These are phyloP conservation scores for Mortierella claussenii DNA, from an alignment of 192 early-diverging fungal species.

Conservation along the genomic window DNA sequence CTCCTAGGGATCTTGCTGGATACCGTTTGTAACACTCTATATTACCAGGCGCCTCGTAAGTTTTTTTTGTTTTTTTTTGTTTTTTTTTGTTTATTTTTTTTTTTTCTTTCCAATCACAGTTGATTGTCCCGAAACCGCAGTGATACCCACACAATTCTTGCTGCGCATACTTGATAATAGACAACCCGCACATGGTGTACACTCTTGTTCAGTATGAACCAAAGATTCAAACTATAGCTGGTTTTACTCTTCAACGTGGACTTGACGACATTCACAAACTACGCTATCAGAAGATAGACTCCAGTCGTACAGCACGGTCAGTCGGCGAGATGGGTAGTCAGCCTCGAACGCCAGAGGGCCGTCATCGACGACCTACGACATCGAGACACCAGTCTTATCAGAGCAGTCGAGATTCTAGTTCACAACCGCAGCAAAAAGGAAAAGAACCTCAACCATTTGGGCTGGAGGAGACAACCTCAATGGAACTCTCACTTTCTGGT, in stretches of 20 bases:
- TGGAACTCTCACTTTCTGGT: too few relatives aligned
- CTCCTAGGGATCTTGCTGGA: slow-evolving; percentile 82
- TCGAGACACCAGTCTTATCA: slow-evolving; percentile 2
- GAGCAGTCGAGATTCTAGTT: background rate
- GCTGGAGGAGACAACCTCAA: too few relatives aligned
- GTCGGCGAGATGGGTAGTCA: slow-evolving; percentile 8
- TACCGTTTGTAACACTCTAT: slow-evolving; percentile 83
- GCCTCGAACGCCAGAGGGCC: slow-evolving; percentile 1
- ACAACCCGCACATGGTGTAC: slow-evolving; percentile 86
- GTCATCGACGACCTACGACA: background rate
- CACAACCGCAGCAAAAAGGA: background rate
- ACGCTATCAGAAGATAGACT: slow-evolving; percentile 58
- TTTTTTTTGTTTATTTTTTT: background rate
- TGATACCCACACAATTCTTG: too few relatives aligned
- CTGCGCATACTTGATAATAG: too few relatives aligned
- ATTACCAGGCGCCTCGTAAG: slow-evolving; percentile 74
- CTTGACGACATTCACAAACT: slow-evolving; percentile 67
- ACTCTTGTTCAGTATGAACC: slow-evolving; percentile 79
- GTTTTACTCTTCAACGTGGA: slow-evolving; percentile 75
- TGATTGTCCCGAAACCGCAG: too few relatives aligned
- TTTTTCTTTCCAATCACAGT: background rate
- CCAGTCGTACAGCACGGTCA: slow-evolving; percentile 8
- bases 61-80: background rate
- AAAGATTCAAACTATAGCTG: slow-evolving; percentile 73
- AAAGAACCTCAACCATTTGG: too few relatives aligned